Evolutionary conservation across 2,329 filamentous ascomycete genomes (phyloP).

Genomic region (Alternaria arborescens): DNA sequence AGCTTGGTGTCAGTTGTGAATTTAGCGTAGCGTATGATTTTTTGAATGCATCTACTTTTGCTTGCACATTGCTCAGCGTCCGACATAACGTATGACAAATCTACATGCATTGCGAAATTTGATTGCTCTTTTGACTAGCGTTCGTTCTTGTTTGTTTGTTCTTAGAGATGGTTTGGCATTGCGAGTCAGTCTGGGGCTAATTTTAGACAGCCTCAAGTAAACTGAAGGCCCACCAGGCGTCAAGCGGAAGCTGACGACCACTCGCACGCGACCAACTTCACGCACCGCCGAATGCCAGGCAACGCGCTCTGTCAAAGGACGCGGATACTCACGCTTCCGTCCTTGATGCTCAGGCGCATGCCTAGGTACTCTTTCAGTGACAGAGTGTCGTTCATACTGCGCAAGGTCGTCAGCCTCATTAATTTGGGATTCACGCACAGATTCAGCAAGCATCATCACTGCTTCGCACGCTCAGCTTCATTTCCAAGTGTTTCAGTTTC

Average conservation of each 20-base stretch:
- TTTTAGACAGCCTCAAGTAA: slow-evolving; percentile 24
- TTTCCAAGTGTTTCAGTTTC: slow-evolving; percentile 4
- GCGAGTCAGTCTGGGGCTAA: slow-evolving; percentile 10
- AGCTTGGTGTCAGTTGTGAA: slow-evolving; percentile 2
- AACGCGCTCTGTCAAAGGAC: background rate
- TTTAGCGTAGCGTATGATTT: slow-evolving; percentile 9
- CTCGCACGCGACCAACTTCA: slow-evolving; percentile 4
- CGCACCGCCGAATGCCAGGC: slow-evolving; percentile 1
- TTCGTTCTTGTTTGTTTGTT: slow-evolving; percentile 8
- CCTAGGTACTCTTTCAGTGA: background rate
- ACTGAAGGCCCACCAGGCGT: slow-evolving; percentile 14
- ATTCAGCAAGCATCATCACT: slow-evolving; percentile 1
- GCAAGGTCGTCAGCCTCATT: slow-evolving; percentile 1
- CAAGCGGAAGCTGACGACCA: slow-evolving; percentile 12
- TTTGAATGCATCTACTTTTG: slow-evolving; percentile 14
- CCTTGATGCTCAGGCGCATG: slow-evolving; percentile 1
- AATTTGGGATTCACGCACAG: background rate
- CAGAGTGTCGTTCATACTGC: background rate
- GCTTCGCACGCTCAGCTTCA: background rate
- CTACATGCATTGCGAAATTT: background rate
- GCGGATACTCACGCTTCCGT: slow-evolving; percentile 13
- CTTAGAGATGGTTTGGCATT: background rate
- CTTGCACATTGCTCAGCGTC: slow-evolving; percentile 8
- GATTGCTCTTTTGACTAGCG: background rate
- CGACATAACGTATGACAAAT: background rate